Conservation (phyloP, 441 rosid genomes). For the Populus hybrid region DNA sequence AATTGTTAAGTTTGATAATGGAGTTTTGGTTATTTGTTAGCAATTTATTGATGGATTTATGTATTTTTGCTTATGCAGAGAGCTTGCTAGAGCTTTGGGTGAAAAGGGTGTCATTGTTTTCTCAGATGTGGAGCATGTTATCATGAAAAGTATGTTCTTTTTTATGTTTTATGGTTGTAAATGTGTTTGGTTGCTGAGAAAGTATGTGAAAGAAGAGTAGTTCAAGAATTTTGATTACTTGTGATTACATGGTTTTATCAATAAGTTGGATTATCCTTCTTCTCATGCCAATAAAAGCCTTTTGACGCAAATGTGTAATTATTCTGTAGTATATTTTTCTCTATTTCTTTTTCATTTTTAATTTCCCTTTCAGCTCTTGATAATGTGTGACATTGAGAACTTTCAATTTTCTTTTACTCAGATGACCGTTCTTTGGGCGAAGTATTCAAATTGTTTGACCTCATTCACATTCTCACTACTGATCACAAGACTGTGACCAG, state of each 20-base stretch:
- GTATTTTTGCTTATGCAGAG: slow-evolving; percentile 41
- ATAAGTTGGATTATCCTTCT: neutral
- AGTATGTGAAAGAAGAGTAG: neutral
- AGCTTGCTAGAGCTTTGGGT: slow-evolving; percentile 79
- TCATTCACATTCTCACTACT: slow-evolving; percentile 83
- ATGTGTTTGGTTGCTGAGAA: slow-evolving; percentile 8
- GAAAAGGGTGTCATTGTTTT: slow-evolving; percentile 59
- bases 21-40: neutral
- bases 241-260: neutral
- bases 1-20: neutral
- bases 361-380: neutral
- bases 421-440: slow-evolving; percentile 77
- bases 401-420: slow-evolving; percentile 25
- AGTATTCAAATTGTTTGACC: slow-evolving; percentile 92
- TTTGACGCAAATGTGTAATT: neutral
- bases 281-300: neutral
- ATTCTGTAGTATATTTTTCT: neutral
- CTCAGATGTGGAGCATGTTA: slow-evolving; percentile 79
- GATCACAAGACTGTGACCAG: slow-evolving; percentile 83
- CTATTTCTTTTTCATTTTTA: neutral
- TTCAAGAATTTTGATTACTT: neutral
- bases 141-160: slow-evolving; percentile 57
- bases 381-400: slow-evolving; percentile 4
- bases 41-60: neutral
- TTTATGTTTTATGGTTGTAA: slow-evolving; percentile 3